Conservation (phyloP, 352 stramenopile genomes). For the Phytopythium sindhum region DNA sequence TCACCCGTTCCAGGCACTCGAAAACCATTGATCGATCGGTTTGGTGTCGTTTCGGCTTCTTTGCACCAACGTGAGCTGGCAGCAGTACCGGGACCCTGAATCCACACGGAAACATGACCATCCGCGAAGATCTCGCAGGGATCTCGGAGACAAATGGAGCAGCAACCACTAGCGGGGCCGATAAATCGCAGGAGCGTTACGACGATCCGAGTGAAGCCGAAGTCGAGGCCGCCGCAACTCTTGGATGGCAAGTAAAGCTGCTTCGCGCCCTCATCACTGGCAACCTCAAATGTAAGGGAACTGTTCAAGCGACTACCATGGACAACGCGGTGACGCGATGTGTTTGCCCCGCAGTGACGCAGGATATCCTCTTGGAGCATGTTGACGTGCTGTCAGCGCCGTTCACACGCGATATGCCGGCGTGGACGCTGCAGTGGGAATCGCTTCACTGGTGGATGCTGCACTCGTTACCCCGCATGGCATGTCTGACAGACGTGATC, state of each 20-base stretch:
- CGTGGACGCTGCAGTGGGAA: conserved; percentile 65
- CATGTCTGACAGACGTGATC: neutral
- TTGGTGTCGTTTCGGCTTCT: neutral
- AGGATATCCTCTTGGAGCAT: conserved; percentile 31
- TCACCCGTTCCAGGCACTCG: neutral
- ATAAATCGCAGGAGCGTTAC: conserved; percentile 10
- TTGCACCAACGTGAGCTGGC: neutral
- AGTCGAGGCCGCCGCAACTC: conserved; percentile 15
- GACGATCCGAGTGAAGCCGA: neutral
- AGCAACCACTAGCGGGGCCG: neutral
- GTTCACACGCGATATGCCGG: conserved; percentile 51
- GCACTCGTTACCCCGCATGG: neutral
- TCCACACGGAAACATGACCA: neutral
- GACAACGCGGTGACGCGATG: neutral
- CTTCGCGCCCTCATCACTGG: conserved; percentile 27
- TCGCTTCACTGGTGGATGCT: conserved; percentile 47
- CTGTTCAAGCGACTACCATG: neutral
- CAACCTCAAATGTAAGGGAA: conserved; percentile 20
- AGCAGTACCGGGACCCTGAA: neutral
- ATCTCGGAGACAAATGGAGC: neutral
- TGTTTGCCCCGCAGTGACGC: conserved; percentile 22
- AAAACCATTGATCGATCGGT: neutral
- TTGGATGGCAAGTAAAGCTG: conserved; percentile 28
- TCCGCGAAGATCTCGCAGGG: neutral
- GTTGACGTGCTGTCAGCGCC: conserved; percentile 48